These are phyloP conservation scores for Pelargonium myrrhifolium DNA, from an alignment of 441 rosid species.

Conservation along the genomic window DNA sequence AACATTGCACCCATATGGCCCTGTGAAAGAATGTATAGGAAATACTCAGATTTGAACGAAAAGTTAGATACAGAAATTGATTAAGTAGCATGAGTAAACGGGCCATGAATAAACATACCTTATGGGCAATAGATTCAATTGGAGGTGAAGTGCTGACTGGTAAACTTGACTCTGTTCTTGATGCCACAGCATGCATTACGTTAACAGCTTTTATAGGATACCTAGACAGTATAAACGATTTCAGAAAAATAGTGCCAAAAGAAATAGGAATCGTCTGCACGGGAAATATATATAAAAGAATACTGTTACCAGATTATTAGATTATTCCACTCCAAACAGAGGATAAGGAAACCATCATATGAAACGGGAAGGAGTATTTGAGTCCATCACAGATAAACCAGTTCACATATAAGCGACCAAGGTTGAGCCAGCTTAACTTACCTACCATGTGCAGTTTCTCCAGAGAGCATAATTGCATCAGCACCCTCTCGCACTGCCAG, in stretches of 20 bases:
- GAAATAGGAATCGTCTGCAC: background rate
- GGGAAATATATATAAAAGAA: background rate
- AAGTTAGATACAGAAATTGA: background rate
- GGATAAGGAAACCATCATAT: too few species aligned
- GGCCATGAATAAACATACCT: conserved; percentile 35
- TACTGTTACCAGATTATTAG: background rate
- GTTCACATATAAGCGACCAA: background rate
- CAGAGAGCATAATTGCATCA: conserved; percentile 95
- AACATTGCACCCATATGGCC: conserved; percentile 91
- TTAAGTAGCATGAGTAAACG: background rate
- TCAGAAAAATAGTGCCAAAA: background rate
- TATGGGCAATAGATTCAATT: conserved; percentile 35
- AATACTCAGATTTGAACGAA: conserved; percentile 16
- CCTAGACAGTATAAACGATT: conserved; percentile 24
- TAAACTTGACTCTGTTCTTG: conserved; percentile 80
- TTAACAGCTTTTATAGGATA: conserved; percentile 86
- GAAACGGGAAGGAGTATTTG: too few species aligned
- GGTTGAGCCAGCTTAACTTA: conserved; percentile 28
- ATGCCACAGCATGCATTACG: conserved; percentile 89
- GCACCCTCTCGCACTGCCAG: conserved; percentile 95
- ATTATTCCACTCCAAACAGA: too few species aligned
- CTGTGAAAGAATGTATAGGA: conserved; percentile 35
- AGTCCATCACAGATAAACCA: background rate
- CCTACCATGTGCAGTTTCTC: conserved; percentile 99
- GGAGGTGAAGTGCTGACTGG: conserved; percentile 50